These are phyloP conservation scores for Phanerochaete sordida DNA, from an alignment of 768 basidiomycete genomes.

Conservation along the genomic window DNA sequence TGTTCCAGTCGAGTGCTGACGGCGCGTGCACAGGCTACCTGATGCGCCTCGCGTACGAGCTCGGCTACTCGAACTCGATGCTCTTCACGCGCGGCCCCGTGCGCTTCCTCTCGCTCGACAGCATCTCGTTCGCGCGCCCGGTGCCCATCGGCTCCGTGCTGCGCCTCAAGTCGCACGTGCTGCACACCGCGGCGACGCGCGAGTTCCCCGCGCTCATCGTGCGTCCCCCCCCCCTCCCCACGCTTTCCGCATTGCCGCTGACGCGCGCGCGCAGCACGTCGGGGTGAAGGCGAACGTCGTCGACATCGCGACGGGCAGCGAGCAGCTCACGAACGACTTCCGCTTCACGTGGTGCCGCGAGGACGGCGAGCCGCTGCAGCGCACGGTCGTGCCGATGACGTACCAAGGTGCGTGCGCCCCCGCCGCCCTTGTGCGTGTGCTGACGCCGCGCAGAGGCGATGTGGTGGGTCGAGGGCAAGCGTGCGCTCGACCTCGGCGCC, in stretches of 20 bases:
- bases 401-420: constrained; percentile 52
- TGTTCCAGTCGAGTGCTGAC: background rate
- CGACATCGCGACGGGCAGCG: constrained; percentile 58
- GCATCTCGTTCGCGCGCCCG: constrained; percentile 74
- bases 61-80: constrained; percentile 69
- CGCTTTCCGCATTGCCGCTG: background rate
- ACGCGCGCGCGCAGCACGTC: constrained; percentile 47
- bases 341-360: constrained; percentile 68
- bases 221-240: constrained; percentile 24
- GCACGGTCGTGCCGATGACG: constrained; percentile 63
- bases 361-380: constrained; percentile 28
- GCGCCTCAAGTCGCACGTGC: constrained; percentile 64
- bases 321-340: constrained; percentile 73
- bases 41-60: constrained; percentile 74
- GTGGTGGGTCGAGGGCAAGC: constrained; percentile 77
- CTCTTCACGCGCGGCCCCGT: constrained; percentile 66
- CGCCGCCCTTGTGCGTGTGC: too few relatives aligned
- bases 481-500: constrained; percentile 66
- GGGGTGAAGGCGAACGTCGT: constrained; percentile 71
- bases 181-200: constrained; percentile 49
- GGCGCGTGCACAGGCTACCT: constrained; percentile 34
- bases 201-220: constrained; percentile 59
- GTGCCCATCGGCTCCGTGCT: constrained; percentile 85
- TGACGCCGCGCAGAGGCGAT: constrained; percentile 59
- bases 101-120: constrained; percentile 74